These are phyloP conservation scores for Friedmanniomyces endolithicus DNA, from an alignment of 495 filamentous ascomycete species.

Conservation along the genomic window DNA sequence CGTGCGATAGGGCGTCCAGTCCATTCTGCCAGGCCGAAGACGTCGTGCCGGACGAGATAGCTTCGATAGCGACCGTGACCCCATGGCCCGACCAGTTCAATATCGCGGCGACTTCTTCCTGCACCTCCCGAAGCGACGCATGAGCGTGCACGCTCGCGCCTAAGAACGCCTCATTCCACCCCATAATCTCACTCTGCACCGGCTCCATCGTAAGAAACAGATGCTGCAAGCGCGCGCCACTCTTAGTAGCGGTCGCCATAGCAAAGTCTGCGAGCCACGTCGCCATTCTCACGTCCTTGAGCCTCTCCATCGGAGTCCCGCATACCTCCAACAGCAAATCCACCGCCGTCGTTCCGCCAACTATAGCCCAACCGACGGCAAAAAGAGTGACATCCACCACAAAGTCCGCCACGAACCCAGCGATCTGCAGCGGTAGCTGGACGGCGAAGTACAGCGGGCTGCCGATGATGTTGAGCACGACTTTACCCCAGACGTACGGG, in stretches of 20 bases:
- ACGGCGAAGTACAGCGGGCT: slow-evolving; percentile 59
- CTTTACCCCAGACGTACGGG: slow-evolving; percentile 80
- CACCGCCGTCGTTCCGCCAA: not conserved
- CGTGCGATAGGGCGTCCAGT: not conserved
- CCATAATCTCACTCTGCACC: not conserved
- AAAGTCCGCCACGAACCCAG: slow-evolving; percentile 61
- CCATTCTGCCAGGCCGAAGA: not conserved
- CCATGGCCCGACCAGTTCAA: not conserved
- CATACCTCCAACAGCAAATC: not conserved
- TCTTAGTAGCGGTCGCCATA: not conserved
- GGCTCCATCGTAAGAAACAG: slow-evolving; percentile 11
- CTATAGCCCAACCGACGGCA: slow-evolving; percentile 30
- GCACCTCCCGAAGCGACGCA: slow-evolving; percentile 10
- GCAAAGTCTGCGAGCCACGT: slow-evolving; percentile 13
- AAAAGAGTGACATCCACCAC: slow-evolving; percentile 49
- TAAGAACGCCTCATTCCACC: slow-evolving; percentile 13
- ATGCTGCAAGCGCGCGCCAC: slow-evolving; percentile 5
- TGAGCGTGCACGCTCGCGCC: slow-evolving; percentile 8
- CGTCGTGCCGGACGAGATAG: slow-evolving; percentile 9
- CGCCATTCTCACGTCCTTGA: slow-evolving; percentile 1
- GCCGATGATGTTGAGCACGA: slow-evolving; percentile 63
- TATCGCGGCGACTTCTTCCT: slow-evolving; percentile 5
- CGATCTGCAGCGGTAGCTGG: slow-evolving; percentile 55
- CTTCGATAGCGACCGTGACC: slow-evolving; percentile 8
- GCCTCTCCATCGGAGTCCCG: not conserved